Evolutionary conservation across 208 protist genomes (phyloP).

Genomic region (Acanthamoeba lenticulata): DNA sequence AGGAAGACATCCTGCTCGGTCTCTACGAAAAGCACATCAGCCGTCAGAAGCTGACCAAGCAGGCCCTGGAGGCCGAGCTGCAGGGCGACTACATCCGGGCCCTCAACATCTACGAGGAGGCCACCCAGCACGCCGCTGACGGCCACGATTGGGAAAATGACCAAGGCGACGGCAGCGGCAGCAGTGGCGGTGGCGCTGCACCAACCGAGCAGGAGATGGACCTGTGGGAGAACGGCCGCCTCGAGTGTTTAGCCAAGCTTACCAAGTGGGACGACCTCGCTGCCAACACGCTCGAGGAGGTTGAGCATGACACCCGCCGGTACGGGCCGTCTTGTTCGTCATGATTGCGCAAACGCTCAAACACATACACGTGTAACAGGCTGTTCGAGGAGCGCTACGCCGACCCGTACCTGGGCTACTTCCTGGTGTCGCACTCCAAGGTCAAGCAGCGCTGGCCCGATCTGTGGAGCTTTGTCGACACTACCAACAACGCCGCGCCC

Average conservation of each 20-base stretch:
- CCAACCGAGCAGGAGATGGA: constrained; percentile 76
- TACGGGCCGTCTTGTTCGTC: background rate
- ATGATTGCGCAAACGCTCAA: background rate
- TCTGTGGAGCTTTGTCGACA: constrained; percentile 66
- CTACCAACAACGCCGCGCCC: background rate
- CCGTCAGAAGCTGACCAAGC: constrained; percentile 68
- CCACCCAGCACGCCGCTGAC: constrained; percentile 34
- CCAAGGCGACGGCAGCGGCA: background rate
- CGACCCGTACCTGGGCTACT: constrained; percentile 71
- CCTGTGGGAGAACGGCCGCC: constrained; percentile 82
- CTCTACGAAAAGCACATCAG: constrained; percentile 81
- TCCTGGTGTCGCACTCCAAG: constrained; percentile 66
- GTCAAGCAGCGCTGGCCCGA: constrained; percentile 74
- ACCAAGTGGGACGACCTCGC: constrained; percentile 73
- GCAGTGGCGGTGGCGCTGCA: background rate
- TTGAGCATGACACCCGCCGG: constrained; percentile 38
- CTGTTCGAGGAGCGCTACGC: constrained; percentile 44
- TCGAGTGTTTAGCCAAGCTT: constrained; percentile 81
- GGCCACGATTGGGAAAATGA: constrained; percentile 9
- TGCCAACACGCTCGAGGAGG: constrained; percentile 71
- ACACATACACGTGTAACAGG: background rate
- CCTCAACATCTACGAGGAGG: constrained; percentile 79
- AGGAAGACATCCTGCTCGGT: constrained; percentile 83
- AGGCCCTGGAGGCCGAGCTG: constrained; percentile 82
- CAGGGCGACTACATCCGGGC: constrained; percentile 79